phyloP scores from a whole-genome alignment of 345 rosid genomes.

The Psidium friedrichsthalianum region DNA sequence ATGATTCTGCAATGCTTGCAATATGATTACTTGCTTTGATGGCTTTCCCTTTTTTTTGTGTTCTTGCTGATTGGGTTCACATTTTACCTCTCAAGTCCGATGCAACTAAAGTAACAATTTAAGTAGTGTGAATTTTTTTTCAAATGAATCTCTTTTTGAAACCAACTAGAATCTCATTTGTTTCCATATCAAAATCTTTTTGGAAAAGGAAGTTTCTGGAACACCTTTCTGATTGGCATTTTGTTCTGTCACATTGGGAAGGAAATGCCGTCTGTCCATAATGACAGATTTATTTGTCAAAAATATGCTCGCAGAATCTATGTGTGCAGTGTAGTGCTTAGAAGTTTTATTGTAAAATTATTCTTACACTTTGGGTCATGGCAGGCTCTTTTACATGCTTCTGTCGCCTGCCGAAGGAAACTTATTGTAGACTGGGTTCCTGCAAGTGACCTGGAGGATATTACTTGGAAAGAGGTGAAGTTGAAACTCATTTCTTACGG shows the following conservation, averaged over 20 bases:
- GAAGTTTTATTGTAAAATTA: not conserved
- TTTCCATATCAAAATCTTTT: not conserved
- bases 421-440: conserved; percentile 83
- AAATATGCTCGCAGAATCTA: not conserved
- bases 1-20: not conserved
- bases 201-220: not conserved
- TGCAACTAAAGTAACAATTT: not conserved
- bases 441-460: conserved; percentile 76
- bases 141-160: not conserved
- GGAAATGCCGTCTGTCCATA: not conserved
- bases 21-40: not conserved
- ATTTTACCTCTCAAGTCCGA: not conserved
- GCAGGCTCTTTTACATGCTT: conserved; percentile 96
- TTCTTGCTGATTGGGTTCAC: not conserved
- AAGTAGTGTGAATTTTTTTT: not conserved
- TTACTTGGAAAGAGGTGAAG: conserved; percentile 39
- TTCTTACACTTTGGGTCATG: not conserved
- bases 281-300: not conserved
- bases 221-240: not conserved
- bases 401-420: conserved; percentile 67
- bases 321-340: not conserved
- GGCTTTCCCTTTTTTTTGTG: not conserved
- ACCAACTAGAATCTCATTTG: not conserved
- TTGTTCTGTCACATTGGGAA: not conserved
- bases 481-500: not conserved